A percentile compares a stretch with the other conserved stretches of the same genome.
Conservation (phyloP, 2,329 filamentous ascomycete species). For the Colletotrichum sp. region DNA sequence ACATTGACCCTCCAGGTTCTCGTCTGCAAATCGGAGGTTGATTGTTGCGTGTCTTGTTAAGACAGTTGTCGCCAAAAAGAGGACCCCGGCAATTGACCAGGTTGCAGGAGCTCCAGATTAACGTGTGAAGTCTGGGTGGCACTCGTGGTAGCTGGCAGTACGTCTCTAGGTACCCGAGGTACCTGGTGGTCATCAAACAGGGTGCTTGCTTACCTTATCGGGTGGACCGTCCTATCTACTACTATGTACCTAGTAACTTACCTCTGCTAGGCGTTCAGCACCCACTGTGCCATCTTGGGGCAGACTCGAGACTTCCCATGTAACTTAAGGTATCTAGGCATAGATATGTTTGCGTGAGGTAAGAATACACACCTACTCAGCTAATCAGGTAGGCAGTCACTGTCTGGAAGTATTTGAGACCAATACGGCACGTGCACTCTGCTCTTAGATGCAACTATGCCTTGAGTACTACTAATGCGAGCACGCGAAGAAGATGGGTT, state of each 20-base stretch:
- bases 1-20: not conserved
- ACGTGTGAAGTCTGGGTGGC: not conserved
- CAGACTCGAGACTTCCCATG: too few species aligned
- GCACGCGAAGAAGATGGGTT: not conserved
- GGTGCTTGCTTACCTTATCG: not conserved
- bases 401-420: not conserved
- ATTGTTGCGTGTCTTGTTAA: slow-evolving; percentile 11
- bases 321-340: too few species aligned
- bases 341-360: not conserved
- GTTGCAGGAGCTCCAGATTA: slow-evolving; percentile 5
- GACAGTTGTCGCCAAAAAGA: slow-evolving; percentile 7
- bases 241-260: too few species aligned
- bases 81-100: slow-evolving; percentile 16
- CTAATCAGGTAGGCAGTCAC: not conserved
- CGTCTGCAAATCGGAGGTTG: not conserved
- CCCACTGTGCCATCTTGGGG: too few species aligned
- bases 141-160: not conserved
- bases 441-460: not conserved
- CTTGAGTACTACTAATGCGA: not conserved
- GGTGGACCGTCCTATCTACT: not conserved
- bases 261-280: too few species aligned
- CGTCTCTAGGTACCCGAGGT: not conserved
- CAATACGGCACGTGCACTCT: not conserved
- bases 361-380: not conserved
- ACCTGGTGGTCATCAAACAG: not conserved